A percentile compares a stretch with the other conserved stretches of the same genome.
These are phyloP conservation scores for Hirschioporus abietinus DNA, from an alignment of 768 basidiomycete genomes.

Conservation along the genomic window DNA sequence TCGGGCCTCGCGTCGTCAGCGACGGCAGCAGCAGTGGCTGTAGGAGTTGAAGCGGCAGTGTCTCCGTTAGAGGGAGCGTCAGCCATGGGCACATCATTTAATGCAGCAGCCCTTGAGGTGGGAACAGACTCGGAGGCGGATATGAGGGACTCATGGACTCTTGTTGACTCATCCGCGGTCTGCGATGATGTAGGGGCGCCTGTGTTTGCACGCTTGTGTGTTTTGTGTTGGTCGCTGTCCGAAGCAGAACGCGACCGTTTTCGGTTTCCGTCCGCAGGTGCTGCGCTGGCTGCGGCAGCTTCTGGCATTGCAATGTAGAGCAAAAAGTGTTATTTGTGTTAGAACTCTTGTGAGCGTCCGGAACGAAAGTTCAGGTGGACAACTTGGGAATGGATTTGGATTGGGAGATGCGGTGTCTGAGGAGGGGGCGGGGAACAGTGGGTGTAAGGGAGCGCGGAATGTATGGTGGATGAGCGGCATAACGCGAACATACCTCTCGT, in stretches of 20 bases:
- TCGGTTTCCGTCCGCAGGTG: conserved; percentile 54
- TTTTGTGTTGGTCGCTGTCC: conserved; percentile 73
- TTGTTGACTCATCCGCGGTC: conserved; percentile 42
- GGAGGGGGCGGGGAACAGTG: conserved; percentile 38
- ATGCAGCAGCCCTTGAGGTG: conserved; percentile 31
- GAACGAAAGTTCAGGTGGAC: conserved; percentile 21
- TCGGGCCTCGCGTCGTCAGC: conserved; percentile 31
- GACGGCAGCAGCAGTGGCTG: conserved; percentile 32
- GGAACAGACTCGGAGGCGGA: conserved; percentile 38
- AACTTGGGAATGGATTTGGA: conserved; percentile 32
- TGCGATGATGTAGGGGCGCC: conserved; percentile 59
- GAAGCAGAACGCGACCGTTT: conserved; percentile 86
- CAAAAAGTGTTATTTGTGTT: conserved; percentile 17
- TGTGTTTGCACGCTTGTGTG: conserved; percentile 79
- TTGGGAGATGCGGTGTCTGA: conserved; percentile 44
- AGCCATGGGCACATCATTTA: conserved; percentile 61
- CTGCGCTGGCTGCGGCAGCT: conserved; percentile 28
- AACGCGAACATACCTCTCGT: conserved; percentile 13
- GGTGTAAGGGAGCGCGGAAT: conserved; percentile 52
- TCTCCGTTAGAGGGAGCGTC: conserved; percentile 38
- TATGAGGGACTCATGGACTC: conserved; percentile 30
- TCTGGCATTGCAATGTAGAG: conserved; percentile 66
- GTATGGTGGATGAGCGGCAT: conserved; percentile 44
- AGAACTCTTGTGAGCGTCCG: conserved; percentile 23
- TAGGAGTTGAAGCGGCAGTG: conserved; percentile 51